Evolutionary conservation across 163 green algal species (phyloP).

Genomic region (Scenedesmus sp.): DNA sequence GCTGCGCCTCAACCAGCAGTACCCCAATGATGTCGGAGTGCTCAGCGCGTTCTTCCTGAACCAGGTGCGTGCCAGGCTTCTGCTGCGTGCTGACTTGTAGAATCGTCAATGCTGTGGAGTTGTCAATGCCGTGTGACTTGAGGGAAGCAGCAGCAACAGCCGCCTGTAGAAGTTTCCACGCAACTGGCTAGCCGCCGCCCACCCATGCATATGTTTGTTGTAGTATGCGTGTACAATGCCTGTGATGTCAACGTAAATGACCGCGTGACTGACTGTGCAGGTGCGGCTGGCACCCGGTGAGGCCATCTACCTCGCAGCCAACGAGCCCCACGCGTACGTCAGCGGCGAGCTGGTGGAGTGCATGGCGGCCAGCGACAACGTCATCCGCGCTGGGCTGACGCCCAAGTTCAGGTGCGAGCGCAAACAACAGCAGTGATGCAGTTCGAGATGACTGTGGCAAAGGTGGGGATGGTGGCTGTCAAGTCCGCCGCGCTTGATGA

Average conservation of each 20-base stretch:
- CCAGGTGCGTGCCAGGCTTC: slow-evolving; percentile 64
- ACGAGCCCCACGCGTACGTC: slow-evolving; percentile 98
- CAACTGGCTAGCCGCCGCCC: no score
- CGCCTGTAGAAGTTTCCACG: no score
- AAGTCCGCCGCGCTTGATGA: no score
- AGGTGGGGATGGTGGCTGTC: no score
- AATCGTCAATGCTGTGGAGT: background rate
- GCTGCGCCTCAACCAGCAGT: slow-evolving; percentile 92
- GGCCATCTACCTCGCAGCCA: slow-evolving; percentile 92
- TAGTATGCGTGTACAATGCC: no score
- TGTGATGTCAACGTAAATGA: no score
- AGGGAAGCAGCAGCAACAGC: background rate
- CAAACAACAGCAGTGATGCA: background rate
- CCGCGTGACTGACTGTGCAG: slow-evolving; percentile 22
- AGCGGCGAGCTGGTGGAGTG: slow-evolving; percentile 91
- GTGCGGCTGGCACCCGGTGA: slow-evolving; percentile 73
- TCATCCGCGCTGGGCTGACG: slow-evolving; percentile 96
- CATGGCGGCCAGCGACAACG: slow-evolving; percentile 99
- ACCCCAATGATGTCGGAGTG: slow-evolving; percentile 95
- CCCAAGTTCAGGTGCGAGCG: slow-evolving; percentile 85
- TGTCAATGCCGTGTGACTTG: background rate
- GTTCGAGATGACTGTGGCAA: no score
- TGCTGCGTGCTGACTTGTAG: background rate
- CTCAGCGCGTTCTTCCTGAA: slow-evolving; percentile 97
- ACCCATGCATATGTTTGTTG: no score